phyloP scores from a whole-genome alignment of 768 basidiomycete species.

The Phaffia tasmanica region DNA sequence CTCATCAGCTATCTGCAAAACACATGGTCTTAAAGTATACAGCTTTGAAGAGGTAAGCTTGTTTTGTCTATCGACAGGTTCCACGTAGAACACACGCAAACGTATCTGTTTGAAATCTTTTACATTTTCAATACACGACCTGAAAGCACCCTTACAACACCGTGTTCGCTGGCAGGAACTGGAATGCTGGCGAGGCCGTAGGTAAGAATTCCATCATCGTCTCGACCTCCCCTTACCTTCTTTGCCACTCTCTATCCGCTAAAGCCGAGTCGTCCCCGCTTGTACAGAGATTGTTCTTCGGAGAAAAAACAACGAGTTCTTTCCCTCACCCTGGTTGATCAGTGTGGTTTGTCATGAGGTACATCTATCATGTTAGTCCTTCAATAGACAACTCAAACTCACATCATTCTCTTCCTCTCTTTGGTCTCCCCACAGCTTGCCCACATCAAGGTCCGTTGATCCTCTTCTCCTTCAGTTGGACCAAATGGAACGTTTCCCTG shows the following conservation, averaged over 20 bases:
- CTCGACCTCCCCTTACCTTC: too few relatives aligned
- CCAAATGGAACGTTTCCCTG: too few relatives aligned
- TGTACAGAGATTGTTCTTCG: slow-evolving; percentile 2
- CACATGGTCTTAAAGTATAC: not conserved
- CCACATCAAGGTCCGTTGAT: not conserved
- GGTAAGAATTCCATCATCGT: too few relatives aligned
- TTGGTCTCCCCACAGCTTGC: not conserved
- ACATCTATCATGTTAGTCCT: not conserved
- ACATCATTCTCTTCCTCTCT: not conserved
- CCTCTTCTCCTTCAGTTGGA: too few relatives aligned
- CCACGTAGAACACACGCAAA: too few relatives aligned
- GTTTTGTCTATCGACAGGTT: too few relatives aligned
- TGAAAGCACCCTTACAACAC: slow-evolving; percentile 1
- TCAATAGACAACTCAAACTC: too few relatives aligned
- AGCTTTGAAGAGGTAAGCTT: slow-evolving; percentile 13
- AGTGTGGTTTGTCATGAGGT: slow-evolving; percentile 12
- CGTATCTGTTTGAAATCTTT: too few relatives aligned
- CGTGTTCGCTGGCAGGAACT: slow-evolving; percentile 10
- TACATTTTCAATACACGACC: not conserved
- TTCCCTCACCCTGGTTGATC: not conserved
- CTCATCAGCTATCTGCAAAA: slow-evolving; percentile 6
- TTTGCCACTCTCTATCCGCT: too few relatives aligned
- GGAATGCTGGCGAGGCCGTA: slow-evolving; percentile 9
- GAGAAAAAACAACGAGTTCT: slow-evolving; percentile 1
- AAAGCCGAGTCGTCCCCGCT: too few relatives aligned